These are phyloP conservation scores for Psilocybe sp. DNA, from an alignment of 768 basidiomycete species.

Conservation along the genomic window DNA sequence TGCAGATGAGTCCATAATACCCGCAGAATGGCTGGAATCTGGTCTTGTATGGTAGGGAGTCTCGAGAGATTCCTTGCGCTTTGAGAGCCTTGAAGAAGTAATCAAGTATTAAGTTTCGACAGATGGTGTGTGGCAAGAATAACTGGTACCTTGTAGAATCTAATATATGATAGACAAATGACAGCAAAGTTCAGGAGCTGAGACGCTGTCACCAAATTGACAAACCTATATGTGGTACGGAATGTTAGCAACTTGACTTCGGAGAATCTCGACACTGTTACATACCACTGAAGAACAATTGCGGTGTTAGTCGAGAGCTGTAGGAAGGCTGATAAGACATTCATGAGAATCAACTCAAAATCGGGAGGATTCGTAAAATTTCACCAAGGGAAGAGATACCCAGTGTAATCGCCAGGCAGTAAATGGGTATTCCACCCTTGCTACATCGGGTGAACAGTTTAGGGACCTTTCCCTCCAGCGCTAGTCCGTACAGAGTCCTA, in stretches of 20 bases:
- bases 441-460: constrained; percentile 51
- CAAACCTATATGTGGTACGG: constrained; percentile 31
- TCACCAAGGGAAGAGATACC: constrained; percentile 34
- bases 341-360: not conserved
- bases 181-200: constrained; percentile 47
- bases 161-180: constrained; percentile 45
- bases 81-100: constrained; percentile 36
- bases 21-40: constrained; percentile 53
- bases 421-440: constrained; percentile 54
- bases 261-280: no score
- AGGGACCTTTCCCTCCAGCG: constrained; percentile 60
- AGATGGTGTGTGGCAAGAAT: not conserved
- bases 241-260: not conserved
- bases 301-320: constrained; percentile 48
- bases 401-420: constrained; percentile 44
- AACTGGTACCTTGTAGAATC: constrained; percentile 40
- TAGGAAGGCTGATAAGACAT: constrained; percentile 34
- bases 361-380: constrained; percentile 1
- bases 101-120: not conserved
- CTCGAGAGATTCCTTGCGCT: constrained; percentile 43
- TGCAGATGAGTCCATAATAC: constrained; percentile 44
- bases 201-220: constrained; percentile 48
- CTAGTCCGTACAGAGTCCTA: constrained; percentile 51
- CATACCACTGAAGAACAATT: constrained; percentile 45
- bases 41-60: constrained; percentile 40